Conservation (phyloP, 2,329 filamentous ascomycete species). For the Colletotrichum shisoi region DNA sequence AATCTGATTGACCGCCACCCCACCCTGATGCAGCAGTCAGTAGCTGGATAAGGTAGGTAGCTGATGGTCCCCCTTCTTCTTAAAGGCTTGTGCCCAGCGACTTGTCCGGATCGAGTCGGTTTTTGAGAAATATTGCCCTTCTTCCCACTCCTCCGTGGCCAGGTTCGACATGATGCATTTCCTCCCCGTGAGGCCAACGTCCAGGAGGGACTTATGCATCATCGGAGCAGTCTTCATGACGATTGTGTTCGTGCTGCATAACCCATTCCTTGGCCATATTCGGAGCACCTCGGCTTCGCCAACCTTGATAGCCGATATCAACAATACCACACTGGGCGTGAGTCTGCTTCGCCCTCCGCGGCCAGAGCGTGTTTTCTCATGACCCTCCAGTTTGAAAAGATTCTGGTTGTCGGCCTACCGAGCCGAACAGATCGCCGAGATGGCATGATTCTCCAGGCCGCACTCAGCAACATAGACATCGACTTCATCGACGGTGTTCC, state of each 20-base stretch:
- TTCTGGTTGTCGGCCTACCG: constrained; percentile 62
- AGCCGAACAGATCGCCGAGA: constrained; percentile 61
- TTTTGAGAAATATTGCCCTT: not conserved
- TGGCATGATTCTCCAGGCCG: constrained; percentile 57
- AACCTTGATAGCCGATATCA: constrained; percentile 11
- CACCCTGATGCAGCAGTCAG: not conserved
- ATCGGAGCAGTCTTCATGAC: constrained; percentile 17
- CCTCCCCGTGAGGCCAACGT: constrained; percentile 17
- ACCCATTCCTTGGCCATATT: constrained; percentile 24
- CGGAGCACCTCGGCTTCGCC: not conserved
- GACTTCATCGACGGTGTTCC: constrained; percentile 58
- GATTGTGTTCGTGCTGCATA: constrained; percentile 10
- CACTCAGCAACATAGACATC: constrained; percentile 55
- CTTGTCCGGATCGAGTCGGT: not conserved
- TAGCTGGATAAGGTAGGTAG: not conserved
- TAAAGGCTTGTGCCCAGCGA: constrained; percentile 2
- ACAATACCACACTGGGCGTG: constrained; percentile 33
- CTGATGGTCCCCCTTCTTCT: not conserved
- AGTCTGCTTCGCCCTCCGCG: not conserved
- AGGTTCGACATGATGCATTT: constrained; percentile 15
- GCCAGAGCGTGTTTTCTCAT: not conserved
- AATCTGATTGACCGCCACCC: too few relatives aligned
- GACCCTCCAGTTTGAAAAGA: constrained; percentile 56
- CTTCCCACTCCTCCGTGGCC: not conserved
- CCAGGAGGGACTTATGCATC: constrained; percentile 24